Evolutionary conservation across 116 monocot species (phyloP).

Genomic region (Trichopus zeylanicus): DNA sequence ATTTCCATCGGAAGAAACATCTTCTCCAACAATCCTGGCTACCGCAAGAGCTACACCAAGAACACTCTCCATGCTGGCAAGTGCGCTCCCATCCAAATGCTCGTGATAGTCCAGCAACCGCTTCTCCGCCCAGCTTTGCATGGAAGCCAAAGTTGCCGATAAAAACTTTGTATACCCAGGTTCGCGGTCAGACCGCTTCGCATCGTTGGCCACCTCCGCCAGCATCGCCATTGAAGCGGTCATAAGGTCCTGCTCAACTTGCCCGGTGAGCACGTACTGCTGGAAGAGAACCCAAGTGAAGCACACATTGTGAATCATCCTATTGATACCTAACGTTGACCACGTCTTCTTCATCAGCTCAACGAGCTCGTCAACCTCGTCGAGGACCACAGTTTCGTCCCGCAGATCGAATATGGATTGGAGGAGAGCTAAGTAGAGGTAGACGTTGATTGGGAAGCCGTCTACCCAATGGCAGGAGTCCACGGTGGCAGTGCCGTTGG

Average conservation of each 20-base stretch:
- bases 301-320: conserved; percentile 66
- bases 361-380: conserved; percentile 89
- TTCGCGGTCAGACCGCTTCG: conserved; percentile 45
- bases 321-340: conserved; percentile 59
- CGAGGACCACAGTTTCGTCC: conserved; percentile 65
- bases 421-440: conserved; percentile 68
- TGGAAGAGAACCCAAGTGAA: conserved; percentile 78
- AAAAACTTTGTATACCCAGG: conserved; percentile 29
- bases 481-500: conserved; percentile 5
- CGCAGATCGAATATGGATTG: conserved; percentile 72
- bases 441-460: conserved; percentile 72
- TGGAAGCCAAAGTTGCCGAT: conserved; percentile 36
- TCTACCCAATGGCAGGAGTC: conserved; percentile 77
- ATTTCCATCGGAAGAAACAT: conserved; percentile 9
- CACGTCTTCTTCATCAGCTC: conserved; percentile 97
- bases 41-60: conserved; percentile 50
- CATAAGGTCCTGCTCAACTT: conserved; percentile 63
- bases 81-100: conserved; percentile 31
- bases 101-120: conserved; percentile 70
- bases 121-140: conserved; percentile 82
- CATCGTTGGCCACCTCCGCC: conserved; percentile 54
- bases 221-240: conserved; percentile 48
- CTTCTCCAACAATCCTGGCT: conserved; percentile 42
- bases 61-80: conserved; percentile 53
- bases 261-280: conserved; percentile 71